Conservation (phyloP, 2,329 filamentous ascomycete genomes). For the Colletotrichum coccodes region DNA sequence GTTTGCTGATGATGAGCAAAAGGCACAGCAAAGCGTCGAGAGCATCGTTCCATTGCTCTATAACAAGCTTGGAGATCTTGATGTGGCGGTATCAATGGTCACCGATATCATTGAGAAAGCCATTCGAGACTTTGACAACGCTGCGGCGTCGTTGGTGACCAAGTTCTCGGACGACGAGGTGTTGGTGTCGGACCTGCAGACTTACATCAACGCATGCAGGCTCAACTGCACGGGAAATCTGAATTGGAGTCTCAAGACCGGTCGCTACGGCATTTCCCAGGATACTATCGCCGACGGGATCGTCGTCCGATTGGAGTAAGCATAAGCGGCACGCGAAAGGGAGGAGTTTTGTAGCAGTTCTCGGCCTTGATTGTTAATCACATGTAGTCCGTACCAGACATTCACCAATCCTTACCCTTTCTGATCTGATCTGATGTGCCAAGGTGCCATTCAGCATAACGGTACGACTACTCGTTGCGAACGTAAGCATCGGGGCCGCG, state of each 20-base stretch:
- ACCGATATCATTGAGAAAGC: constrained; percentile 2
- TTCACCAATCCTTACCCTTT: background rate
- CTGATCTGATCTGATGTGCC: background rate
- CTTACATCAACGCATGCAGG: background rate
- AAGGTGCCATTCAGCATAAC: background rate
- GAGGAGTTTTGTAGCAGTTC: background rate
- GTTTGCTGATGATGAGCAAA: background rate
- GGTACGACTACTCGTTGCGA: background rate
- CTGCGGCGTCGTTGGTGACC: background rate
- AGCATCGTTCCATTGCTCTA: background rate
- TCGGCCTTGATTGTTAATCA: too few species aligned
- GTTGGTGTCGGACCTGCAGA: background rate
- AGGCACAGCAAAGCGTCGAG: background rate
- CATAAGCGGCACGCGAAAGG: background rate
- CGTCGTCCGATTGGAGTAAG: background rate
- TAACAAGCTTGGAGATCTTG: background rate
- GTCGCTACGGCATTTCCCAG: background rate
- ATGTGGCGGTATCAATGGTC: background rate
- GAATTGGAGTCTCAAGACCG: background rate
- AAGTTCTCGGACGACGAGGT: background rate
- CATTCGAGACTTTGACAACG: background rate
- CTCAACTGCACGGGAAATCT: background rate
- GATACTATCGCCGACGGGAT: background rate
- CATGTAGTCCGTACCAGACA: background rate
- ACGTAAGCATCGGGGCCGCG: background rate